Percentiles rank a stretch among this genome's conserved stretches.
These are phyloP conservation scores for Trichoderma pleuroti DNA, from an alignment of 2,329 filamentous ascomycete genomes.

Conservation along the genomic window DNA sequence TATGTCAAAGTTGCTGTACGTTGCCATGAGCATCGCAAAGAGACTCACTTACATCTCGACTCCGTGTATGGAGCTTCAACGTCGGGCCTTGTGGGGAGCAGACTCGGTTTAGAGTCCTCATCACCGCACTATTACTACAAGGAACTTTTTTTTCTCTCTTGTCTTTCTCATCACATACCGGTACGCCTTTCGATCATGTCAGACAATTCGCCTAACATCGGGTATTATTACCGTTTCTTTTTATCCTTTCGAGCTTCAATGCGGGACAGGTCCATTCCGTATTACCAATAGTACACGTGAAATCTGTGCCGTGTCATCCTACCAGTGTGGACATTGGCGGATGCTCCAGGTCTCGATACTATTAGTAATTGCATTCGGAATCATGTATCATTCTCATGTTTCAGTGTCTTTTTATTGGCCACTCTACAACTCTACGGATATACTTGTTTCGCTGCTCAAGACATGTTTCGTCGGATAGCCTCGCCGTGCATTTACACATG, in stretches of 20 bases:
- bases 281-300: conserved; percentile 6
- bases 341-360: not conserved
- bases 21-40: not conserved
- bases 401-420: too few relatives aligned
- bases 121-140: not conserved
- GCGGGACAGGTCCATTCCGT: not conserved
- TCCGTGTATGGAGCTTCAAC: not conserved
- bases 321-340: not conserved
- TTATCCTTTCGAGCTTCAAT: not conserved
- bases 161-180: not conserved
- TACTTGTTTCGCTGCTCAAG: not conserved
- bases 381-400: not conserved
- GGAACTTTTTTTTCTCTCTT: not conserved
- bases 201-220: conserved; percentile 6
- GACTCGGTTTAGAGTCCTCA: not conserved
- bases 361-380: not conserved
- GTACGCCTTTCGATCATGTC: not conserved
- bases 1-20: not conserved
- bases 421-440: not conserved
- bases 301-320: not conserved
- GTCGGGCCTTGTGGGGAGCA: not conserved
- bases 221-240: not conserved
- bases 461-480: not conserved
- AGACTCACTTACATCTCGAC: not conserved
- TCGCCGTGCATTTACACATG: not conserved